phyloP scores from a whole-genome alignment of 2,329 filamentous ascomycete genomes.

The Aspergillus pseudotamarii region DNA sequence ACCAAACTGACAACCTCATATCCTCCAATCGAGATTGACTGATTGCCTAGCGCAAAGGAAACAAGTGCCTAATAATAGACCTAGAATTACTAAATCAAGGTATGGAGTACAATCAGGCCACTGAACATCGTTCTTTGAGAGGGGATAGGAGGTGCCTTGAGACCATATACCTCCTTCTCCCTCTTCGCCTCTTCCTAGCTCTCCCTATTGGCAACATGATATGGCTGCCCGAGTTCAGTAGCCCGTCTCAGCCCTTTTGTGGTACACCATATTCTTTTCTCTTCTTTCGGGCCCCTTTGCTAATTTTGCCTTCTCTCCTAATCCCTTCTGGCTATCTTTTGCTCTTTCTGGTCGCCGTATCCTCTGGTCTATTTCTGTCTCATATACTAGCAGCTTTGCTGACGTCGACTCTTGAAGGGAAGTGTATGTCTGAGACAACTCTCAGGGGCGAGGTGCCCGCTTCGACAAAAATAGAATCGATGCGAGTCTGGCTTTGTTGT shows the following conservation, averaged over 20 bases:
- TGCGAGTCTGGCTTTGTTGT: background rate
- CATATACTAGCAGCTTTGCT: background rate
- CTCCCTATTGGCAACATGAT: background rate
- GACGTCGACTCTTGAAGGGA: background rate
- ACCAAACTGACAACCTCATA: background rate
- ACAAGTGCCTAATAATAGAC: background rate
- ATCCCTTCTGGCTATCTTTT: background rate
- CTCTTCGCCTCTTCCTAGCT: background rate
- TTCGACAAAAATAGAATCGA: background rate
- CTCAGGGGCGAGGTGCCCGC: background rate
- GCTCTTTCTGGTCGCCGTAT: background rate
- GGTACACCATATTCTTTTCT: background rate
- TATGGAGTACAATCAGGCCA: background rate
- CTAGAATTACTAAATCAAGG: background rate
- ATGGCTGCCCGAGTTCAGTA: background rate
- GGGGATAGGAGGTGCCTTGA: background rate
- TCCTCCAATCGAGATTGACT: background rate
- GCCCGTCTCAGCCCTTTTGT: background rate
- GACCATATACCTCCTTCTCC: background rate
- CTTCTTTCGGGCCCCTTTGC: background rate
- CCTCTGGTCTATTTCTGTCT: background rate
- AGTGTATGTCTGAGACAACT: background rate
- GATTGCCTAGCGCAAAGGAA: background rate
- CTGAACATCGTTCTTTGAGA: background rate
- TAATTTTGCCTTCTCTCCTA: background rate